Evolutionary conservation across 2,329 filamentous ascomycete species (phyloP).

Genomic region (Corynespora cassiicola): DNA sequence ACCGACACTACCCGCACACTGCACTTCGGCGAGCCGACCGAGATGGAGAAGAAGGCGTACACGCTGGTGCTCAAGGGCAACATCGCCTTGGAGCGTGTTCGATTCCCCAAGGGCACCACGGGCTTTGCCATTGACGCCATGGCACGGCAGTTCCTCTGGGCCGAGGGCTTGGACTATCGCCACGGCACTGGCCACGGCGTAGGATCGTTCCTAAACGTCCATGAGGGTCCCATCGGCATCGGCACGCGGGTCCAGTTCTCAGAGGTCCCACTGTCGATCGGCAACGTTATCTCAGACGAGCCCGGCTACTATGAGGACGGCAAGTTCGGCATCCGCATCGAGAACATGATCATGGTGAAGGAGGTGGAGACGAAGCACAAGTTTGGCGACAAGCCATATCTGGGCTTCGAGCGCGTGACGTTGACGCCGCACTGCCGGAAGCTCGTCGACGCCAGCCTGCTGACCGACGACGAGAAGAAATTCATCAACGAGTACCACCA

Average conservation of each 20-base stretch:
- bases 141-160: constrained; percentile 92
- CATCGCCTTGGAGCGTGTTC: constrained; percentile 82
- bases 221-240: constrained; percentile 96
- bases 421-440: constrained; percentile 95
- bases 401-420: constrained; percentile 96
- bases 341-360: constrained; percentile 91
- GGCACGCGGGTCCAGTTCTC: constrained; percentile 90
- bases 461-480: constrained; percentile 76
- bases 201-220: constrained; percentile 93
- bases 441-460: constrained; percentile 75
- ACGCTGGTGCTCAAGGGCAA: constrained; percentile 95
- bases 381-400: constrained; percentile 92
- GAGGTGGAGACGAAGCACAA: constrained; percentile 86
- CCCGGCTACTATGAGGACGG: constrained; percentile 98
- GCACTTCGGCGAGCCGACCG: constrained; percentile 86
- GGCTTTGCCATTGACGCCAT: constrained; percentile 90
- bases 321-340: constrained; percentile 91
- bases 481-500: constrained; percentile 90
- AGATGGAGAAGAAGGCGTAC: constrained; percentile 86
- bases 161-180: constrained; percentile 89
- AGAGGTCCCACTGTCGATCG: constrained; percentile 86
- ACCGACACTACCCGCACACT: constrained; percentile 94
- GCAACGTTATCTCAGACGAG: constrained; percentile 95
- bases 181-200: constrained; percentile 97
- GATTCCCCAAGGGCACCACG: constrained; percentile 94